These are phyloP conservation scores for Fusarium musae DNA, from an alignment of 2,329 filamentous ascomycete species.

Conservation along the genomic window DNA sequence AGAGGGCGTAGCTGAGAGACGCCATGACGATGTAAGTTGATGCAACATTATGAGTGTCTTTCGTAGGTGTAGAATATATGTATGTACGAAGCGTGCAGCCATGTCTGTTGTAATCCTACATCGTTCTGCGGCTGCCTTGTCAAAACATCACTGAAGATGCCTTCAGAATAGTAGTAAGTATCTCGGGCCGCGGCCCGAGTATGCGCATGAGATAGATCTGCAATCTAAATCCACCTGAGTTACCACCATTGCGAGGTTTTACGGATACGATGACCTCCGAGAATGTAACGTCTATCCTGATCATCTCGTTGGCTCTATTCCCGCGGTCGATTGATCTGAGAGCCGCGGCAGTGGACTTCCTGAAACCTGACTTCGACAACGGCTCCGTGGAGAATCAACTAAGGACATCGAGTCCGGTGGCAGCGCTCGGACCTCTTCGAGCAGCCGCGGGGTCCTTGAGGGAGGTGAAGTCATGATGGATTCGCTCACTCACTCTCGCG, in stretches of 20 bases:
- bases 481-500: neutral
- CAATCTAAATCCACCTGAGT: neutral
- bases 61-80: neutral
- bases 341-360: neutral
- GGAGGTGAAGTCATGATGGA: neutral
- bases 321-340: neutral
- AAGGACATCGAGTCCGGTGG: neutral
- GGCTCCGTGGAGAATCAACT: neutral
- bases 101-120: neutral
- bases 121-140: neutral
- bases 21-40: fast-evolving
- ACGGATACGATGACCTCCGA: neutral
- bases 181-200: neutral
- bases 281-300: neutral
- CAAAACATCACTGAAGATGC: neutral
- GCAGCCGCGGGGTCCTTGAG: neutral
- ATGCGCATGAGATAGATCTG: neutral
- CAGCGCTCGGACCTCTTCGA: neutral
- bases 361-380: neutral
- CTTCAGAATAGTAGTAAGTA: neutral
- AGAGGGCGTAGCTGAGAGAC: neutral
- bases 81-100: neutral
- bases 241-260: neutral
- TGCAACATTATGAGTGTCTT: fast-evolving
- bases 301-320: neutral